Evolutionary conservation across 2,329 filamentous ascomycete species (phyloP), one percentile per base, ranked within the genome.

Genomic region (Aspergillus costaricaensis): DNA sequence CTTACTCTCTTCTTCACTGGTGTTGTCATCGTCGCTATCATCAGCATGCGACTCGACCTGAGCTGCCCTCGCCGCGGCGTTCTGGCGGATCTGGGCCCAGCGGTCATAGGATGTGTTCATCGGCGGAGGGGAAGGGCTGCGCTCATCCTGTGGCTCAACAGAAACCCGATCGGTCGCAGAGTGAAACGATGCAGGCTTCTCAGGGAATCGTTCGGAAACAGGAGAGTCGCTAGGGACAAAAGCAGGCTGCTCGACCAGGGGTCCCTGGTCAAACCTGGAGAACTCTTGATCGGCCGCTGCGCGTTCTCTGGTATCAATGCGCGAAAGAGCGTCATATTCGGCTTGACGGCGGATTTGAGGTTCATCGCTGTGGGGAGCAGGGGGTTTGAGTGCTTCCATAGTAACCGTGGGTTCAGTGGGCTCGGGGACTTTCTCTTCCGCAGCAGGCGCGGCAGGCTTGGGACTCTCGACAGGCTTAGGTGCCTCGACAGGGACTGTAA

Each of bases 21-120:
- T 95, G 68, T 96, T 92, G n/a, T 85, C 87, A 70, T 95, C 92
- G 64, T 94, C 91, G 17, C 84, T 85, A 82, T 82, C 41, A 83
- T 87, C 67, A 92, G 89, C 4, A 14, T 53, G 59, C 8, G 44
- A 44, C 57, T 85, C 87, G 47, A 86, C 81, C 62, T 87, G 83
- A 57, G 83, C 83, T 38, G 90, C 91, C 61, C 92, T 86, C 63
- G 95, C 90, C 3, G 92, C 92, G 10, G 95, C 95, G 70, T 97
- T 97, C 82, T 93, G 94, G 66, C 93, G 87, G 67, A 98, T 97
- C 77, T 96, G 92, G 0, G 94, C 94, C 95, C 95, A 99, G 57
- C 94, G 88, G 73, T 97, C 93, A 65, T 90, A 83, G n/a, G 71
- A 67, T 9, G 63, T n/a, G 32, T 58, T 67, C 59, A 48, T 38